Evolutionary conservation across 495 filamentous ascomycete genomes (phyloP), one percentile per base, ranked within the genome.

Genomic region (Xeromyces bisporus): DNA sequence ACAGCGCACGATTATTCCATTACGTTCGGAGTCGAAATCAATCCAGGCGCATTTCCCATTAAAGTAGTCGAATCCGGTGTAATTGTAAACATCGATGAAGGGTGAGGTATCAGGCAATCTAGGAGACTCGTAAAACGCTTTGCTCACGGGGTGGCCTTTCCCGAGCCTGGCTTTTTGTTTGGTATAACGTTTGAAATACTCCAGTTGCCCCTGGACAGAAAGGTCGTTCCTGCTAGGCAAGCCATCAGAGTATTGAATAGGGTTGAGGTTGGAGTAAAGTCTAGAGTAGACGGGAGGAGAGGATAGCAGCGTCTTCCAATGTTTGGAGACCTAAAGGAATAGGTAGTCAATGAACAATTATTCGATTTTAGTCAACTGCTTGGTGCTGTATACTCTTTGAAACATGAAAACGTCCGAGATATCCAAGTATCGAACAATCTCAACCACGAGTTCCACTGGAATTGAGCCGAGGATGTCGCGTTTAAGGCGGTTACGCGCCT

Each of bases 291-390:
- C 32, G 6, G 30, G 5, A 3, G 35, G 28, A 0, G 48, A 54
- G n/a, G 50, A 50, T 6, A 60, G 36, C 4, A 53, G 15, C 13
- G 37, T 12, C 7, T 43, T 18, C 56, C 56, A 60, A 36, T 30
- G 36, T 40, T 37, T 49, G 2, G 50, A 58, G 17, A 60, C 48
- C 48, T 55, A n/a, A n/a, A n/a, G n/a, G n/a, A n/a, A n/a, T n/a
- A n/a, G n/a, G n/a, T n/a, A n/a, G n/a, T n/a, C n/a, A n/a, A n/a
- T n/a, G n/a, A n/a, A n/a, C n/a, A n/a, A n/a, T n/a, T n/a, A n/a
- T n/a, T n/a, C n/a, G n/a, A n/a, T n/a, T n/a, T n/a, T n/a, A n/a
- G n/a, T n/a, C n/a, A n/a, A n/a, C n/a, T n/a, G n/a, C n/a, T n/a
- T n/a, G n/a, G n/a, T n/a, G n/a, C n/a, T n/a, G n/a, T n/a, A n/a